phyloP scores from a whole-genome alignment of 306 rosid species.

The Rosa multiflora region DNA sequence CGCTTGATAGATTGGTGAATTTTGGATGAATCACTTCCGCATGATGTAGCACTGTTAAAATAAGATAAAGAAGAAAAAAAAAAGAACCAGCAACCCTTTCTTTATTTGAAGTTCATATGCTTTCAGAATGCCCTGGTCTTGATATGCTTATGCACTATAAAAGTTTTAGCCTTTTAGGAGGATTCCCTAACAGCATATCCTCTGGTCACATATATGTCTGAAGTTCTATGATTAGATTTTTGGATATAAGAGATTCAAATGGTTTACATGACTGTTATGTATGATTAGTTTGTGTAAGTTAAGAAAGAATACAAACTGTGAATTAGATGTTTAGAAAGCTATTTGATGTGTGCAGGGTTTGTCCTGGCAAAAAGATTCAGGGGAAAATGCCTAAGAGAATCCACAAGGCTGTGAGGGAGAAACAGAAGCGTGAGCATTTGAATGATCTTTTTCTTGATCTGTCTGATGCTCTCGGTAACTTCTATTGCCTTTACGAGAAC shows the following conservation, averaged over 20 bases:
- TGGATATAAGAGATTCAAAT: constrained; percentile 9
- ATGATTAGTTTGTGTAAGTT: background rate
- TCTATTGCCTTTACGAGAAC: constrained; percentile 3
- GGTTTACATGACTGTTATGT: constrained; percentile 15
- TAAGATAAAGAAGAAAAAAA: background rate
- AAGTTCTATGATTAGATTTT: background rate
- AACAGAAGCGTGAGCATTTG: constrained; percentile 82
- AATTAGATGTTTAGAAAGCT: constrained; percentile 22
- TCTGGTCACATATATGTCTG: constrained; percentile 6
- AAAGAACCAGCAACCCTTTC: no score
- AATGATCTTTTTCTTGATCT: constrained; percentile 86
- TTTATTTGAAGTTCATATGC: background rate
- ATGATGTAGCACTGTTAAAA: background rate
- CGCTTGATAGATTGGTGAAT: background rate
- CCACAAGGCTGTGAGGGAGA: constrained; percentile 96
- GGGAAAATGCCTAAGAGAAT: constrained; percentile 71
- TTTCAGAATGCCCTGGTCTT: background rate
- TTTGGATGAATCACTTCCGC: background rate
- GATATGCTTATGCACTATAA: background rate
- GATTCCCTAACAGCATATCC: background rate
- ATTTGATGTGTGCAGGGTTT: constrained; percentile 51
- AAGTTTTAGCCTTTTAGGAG: background rate
- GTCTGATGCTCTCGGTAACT: constrained; percentile 70
- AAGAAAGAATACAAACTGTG: no score
- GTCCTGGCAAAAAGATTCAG: constrained; percentile 43